Percentiles rank a stretch among this genome's conserved stretches.
These are phyloP conservation scores for Ceratocystis lukuohia DNA, from an alignment of 2,329 filamentous ascomycete species.

Conservation along the genomic window DNA sequence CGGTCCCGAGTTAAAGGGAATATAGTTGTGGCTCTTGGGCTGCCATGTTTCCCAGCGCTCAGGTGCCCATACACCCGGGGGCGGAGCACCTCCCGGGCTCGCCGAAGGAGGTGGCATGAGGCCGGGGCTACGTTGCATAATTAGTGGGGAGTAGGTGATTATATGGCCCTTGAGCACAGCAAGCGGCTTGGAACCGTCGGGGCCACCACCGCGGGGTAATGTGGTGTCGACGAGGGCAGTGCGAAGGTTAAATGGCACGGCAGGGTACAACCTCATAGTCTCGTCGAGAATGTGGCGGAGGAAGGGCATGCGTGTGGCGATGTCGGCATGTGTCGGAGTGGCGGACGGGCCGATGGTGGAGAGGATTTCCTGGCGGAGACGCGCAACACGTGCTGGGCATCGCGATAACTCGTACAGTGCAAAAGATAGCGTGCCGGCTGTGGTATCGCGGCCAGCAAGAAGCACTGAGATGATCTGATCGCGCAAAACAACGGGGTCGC, in stretches of 20 bases:
- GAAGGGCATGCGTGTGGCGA: conserved; percentile 70
- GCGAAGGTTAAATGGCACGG: conserved; percentile 68
- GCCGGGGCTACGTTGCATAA: conserved; percentile 58
- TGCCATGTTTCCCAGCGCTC: conserved; percentile 54
- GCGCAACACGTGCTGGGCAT: conserved; percentile 51
- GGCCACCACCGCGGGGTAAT: conserved; percentile 57
- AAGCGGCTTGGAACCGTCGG: conserved; percentile 47
- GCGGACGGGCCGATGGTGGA: conserved; percentile 48
- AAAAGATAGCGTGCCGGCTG: conserved; percentile 69
- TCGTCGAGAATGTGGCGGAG: conserved; percentile 62
- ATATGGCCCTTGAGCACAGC: conserved; percentile 52
- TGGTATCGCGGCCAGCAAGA: conserved; percentile 78
- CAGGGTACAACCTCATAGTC: conserved; percentile 62
- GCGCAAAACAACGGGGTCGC: conserved; percentile 56
- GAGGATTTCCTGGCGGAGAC: conserved; percentile 61
- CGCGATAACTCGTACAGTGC: conserved; percentile 67
- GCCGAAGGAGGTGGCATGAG: conserved; percentile 42
- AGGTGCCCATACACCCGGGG: conserved; percentile 43
- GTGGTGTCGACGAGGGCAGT: conserved; percentile 59
- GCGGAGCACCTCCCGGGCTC: conserved; percentile 28
- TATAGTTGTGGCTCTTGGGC: conserved; percentile 55
- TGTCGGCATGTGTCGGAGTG: conserved; percentile 55
- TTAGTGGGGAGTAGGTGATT: conserved; percentile 52
- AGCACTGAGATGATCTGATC: conserved; percentile 76
- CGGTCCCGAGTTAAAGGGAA: conserved; percentile 63